Evolutionary conservation across 139 green algal species (phyloP).

Genomic region (Raphidocelis subcapitata): DNA sequence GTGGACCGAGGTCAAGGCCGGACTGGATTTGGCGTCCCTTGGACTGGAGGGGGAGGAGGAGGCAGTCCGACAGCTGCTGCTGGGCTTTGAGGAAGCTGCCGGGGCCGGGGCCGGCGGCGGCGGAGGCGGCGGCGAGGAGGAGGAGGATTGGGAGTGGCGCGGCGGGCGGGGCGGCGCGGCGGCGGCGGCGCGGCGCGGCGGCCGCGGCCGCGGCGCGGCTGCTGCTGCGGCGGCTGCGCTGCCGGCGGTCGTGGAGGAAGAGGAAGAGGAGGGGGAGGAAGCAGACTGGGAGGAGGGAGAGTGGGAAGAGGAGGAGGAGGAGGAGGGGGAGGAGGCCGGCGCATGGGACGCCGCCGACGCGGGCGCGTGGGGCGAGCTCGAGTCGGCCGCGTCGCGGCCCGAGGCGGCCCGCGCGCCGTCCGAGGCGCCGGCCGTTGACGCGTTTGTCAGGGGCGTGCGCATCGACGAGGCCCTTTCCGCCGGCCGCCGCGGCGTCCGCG

Average conservation of each 20-base stretch:
- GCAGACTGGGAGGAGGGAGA: conserved; percentile 13
- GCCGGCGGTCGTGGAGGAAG: too few species aligned
- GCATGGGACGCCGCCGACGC: neutral
- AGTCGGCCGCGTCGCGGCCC: neutral
- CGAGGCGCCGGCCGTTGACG: neutral
- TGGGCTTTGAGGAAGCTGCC: neutral
- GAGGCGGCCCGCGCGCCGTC: neutral
- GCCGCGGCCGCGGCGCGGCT: too few species aligned
- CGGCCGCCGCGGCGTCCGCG: too few species aligned
- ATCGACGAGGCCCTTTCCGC: neutral
- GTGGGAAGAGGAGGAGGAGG: neutral
- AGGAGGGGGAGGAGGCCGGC: neutral
- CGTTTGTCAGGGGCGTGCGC: neutral
- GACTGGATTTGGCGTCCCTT: conserved; percentile 12
- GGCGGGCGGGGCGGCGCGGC: too few species aligned
- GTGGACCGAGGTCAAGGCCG: conserved; percentile 1
- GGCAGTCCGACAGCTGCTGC: conserved; percentile 1
- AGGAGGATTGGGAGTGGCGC: neutral
- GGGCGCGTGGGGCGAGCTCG: neutral
- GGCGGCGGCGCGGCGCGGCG: too few species aligned
- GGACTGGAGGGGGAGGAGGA: conserved; percentile 19
- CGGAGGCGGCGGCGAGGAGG: neutral
- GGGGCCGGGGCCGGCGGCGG: neutral
- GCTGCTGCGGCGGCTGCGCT: too few species aligned
- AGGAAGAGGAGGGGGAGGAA: conserved; percentile 12